Evolutionary conservation across 2,329 filamentous ascomycete genomes (phyloP).

Genomic region (Pochonia chlamydosporia): DNA sequence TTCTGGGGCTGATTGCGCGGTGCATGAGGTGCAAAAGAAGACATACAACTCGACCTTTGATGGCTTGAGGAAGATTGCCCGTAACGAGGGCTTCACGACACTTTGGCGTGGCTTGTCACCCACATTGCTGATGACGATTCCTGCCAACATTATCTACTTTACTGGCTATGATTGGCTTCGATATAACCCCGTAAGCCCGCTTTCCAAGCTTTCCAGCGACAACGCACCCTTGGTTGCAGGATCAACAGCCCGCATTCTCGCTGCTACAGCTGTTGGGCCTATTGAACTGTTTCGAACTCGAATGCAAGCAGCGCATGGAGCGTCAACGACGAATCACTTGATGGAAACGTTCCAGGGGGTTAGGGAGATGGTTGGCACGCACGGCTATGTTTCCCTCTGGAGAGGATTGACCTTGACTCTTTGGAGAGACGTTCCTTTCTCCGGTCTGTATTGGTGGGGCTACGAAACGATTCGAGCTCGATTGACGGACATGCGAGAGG

Average conservation of each 20-base stretch:
- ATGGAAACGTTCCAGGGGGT: constrained; percentile 72
- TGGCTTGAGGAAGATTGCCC: constrained; percentile 87
- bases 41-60: constrained; percentile 90
- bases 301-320: constrained; percentile 69
- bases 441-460: constrained; percentile 95
- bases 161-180: constrained; percentile 96
- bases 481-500: constrained; percentile 63
- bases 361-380: constrained; percentile 67
- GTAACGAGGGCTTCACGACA: constrained; percentile 80
- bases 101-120: constrained; percentile 94
- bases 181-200: constrained; percentile 64
- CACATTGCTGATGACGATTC: constrained; percentile 88
- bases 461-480: constrained; percentile 77
- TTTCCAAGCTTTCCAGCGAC: constrained; percentile 58
- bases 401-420: constrained; percentile 83
- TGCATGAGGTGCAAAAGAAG: constrained; percentile 77
- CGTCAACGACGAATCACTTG: constrained; percentile 62
- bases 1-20: constrained; percentile 65
- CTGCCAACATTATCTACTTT: constrained; percentile 97
- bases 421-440: constrained; percentile 97
- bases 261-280: constrained; percentile 78
- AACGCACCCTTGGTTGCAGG: constrained; percentile 80
- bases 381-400: constrained; percentile 83
- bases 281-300: constrained; percentile 93
- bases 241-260: constrained; percentile 68